A percentile compares a stretch with the other conserved stretches of the same genome.
Conservation (phyloP, 345 rosid species). For the Gossypium longicalyx region DNA sequence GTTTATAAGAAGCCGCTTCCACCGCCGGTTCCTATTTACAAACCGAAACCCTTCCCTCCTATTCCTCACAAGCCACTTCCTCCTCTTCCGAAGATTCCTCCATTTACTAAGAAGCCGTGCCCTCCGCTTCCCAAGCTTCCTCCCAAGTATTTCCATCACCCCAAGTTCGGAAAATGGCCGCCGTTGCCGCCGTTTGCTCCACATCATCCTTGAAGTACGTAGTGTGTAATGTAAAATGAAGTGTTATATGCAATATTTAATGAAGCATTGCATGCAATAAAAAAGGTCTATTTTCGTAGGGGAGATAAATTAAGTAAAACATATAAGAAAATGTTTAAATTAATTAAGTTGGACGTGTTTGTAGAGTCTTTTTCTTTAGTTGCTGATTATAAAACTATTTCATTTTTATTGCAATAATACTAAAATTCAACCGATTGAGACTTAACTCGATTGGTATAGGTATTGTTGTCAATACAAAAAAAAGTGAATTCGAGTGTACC, state of each 20-base stretch:
- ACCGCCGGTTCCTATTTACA: slow-evolving; percentile 22
- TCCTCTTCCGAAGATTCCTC: slow-evolving; percentile 44
- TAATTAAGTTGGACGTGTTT: not conserved
- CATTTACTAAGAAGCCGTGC: slow-evolving; percentile 25
- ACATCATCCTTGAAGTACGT: slow-evolving; percentile 15
- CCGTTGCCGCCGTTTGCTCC: slow-evolving; percentile 33
- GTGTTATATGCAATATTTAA: not conserved
- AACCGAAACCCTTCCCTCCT: slow-evolving; percentile 40
- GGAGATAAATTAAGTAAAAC: not conserved
- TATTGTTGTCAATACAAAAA: accelerated
- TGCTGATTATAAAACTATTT: not conserved
- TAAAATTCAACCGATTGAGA: accelerated
- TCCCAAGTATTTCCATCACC: slow-evolving; percentile 39
- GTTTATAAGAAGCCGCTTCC: not conserved
- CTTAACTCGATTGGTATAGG: accelerated
- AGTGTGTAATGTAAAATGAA: not conserved
- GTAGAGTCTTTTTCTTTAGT: not conserved
- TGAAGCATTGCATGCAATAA: not conserved
- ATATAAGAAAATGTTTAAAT: not conserved
- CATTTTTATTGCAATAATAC: not conserved
- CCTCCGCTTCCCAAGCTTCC: slow-evolving; percentile 28
- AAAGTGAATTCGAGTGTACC: too few species aligned
- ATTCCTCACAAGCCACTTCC: slow-evolving; percentile 15
- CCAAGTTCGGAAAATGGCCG: slow-evolving; percentile 51
- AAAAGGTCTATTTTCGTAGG: not conserved